Evolutionary conservation across 2,329 filamentous ascomycete genomes (phyloP), one percentile per base, ranked within the genome.

Genomic region (Talaromyces sp.): DNA sequence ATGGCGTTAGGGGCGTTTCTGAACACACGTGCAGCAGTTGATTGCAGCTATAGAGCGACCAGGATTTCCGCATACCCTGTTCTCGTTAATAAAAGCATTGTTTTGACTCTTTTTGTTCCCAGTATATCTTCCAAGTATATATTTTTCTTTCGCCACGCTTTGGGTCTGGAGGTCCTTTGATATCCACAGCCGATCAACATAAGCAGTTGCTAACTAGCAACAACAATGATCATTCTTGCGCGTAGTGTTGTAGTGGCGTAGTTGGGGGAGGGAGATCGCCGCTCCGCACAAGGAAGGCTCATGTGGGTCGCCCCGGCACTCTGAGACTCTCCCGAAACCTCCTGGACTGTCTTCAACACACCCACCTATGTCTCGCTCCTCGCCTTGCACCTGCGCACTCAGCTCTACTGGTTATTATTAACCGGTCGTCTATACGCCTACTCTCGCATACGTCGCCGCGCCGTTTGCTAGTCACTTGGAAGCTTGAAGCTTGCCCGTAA

Each of bases 41-140:
- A 55, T 60, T 61, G 53, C 59, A 32, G 30, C 36, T 3, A 27
- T 42, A 49, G 49, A 57, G 49, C 27, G 25, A 53, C 49, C 55
- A 54, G 25, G 44, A 39, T 59, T 49, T 55, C 30, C 36, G 52
- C 30, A 55, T 52, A 52, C 49, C 44, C 28, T 53, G 27, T 57
- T 57, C 32, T 10, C 5, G 42, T 51, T 55, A 54, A 60, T 57
- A 62, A 59, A 62, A 62, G 60, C 49, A 57, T 47, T 56, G 42
- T 52, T n/a, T 55, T 27, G n/a, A 36, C 25, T 53, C 8, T 53
- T 53, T 53, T 32, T 53, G 9, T 28, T 28, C 9, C 32, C 11
- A 32, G 30, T 32, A 32, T 33, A 33, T 33, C 11, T 33, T 11
- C 30, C 30, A 10, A 33, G 13, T 33, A 33, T 13, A 33, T 33